These are phyloP conservation scores for Saccharomyces hybrid DNA, from an alignment of 1,139 yeast species.

Conservation along the genomic window DNA sequence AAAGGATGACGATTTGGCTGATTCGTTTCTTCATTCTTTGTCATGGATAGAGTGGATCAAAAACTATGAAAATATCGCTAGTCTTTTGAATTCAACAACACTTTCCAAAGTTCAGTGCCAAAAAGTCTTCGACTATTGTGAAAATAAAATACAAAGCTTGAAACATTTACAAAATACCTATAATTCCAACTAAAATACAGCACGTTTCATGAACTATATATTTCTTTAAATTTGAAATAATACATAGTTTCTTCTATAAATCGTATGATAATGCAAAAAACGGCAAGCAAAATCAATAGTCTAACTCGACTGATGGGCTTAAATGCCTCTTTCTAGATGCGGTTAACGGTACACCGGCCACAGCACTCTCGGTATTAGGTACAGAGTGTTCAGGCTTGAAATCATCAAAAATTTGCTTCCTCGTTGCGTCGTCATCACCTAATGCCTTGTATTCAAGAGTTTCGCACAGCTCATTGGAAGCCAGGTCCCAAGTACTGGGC, in stretches of 20 bases:
- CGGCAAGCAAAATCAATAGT: conserved; percentile 7
- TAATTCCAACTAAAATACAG: neutral
- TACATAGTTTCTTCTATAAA: neutral
- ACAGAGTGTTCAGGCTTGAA: conserved; percentile 16
- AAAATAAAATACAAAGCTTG: neutral
- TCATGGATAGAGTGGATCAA: conserved; percentile 43
- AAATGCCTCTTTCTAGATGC: conserved; percentile 11
- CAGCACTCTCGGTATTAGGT: conserved; percentile 14
- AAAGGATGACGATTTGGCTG: conserved; percentile 56
- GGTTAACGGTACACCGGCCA: conserved; percentile 1
- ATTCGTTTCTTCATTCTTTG: conserved; percentile 50
- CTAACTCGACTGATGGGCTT: conserved; percentile 19
- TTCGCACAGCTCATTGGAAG: conserved; percentile 28
- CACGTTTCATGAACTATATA: neutral
- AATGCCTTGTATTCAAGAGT: conserved; percentile 34
- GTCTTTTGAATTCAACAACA: neutral
- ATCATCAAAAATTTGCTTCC: conserved; percentile 14
- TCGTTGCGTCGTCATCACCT: conserved; percentile 29
- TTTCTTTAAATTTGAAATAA: neutral
- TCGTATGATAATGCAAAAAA: neutral
- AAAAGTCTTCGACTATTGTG: neutral
- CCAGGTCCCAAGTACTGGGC: conserved; percentile 34
- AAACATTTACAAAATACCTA: neutral
- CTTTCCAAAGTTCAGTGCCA: neutral
- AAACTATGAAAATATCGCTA: conserved; percentile 10